Conservation (phyloP, 768 basidiomycete species). For the Boletus rubropictus region DNA sequence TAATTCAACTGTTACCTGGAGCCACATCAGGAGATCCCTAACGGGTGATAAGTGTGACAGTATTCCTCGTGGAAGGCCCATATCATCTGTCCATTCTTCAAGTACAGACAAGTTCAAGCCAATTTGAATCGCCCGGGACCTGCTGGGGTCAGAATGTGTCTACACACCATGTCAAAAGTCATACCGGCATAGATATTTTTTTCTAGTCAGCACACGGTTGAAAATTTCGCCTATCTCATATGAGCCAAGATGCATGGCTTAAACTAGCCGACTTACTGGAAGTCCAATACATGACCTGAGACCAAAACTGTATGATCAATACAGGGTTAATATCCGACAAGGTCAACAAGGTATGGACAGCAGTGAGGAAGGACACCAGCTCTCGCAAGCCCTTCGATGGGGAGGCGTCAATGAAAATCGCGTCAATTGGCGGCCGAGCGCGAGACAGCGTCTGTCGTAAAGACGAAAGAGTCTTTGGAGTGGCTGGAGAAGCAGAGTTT, state of each 20-base stretch:
- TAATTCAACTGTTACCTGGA: constrained; percentile 51
- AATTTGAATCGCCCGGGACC: constrained; percentile 86
- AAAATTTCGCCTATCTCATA: constrained; percentile 64
- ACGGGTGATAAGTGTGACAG: constrained; percentile 79
- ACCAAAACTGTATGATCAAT: constrained; percentile 86
- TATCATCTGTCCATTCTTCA: constrained; percentile 87
- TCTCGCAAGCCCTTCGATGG: constrained; percentile 44
- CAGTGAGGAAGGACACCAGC: constrained; percentile 76
- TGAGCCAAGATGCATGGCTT: constrained; percentile 2
- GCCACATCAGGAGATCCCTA: constrained; percentile 77
- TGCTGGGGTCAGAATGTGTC: constrained; percentile 10
- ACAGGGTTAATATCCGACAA: constrained; percentile 88
- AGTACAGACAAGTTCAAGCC: constrained; percentile 77
- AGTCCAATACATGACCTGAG: constrained; percentile 98
- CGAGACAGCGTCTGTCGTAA: constrained; percentile 59
- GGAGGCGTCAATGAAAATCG: constrained; percentile 44
- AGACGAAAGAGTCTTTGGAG: constrained; percentile 59
- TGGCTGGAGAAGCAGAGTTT: constrained; percentile 38
- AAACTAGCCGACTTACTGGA: constrained; percentile 59
- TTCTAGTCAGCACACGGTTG: constrained; percentile 81
- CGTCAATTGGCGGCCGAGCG: constrained; percentile 45
- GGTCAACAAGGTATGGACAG: constrained; percentile 75
- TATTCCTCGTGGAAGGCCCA: constrained; percentile 74
- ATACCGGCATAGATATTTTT: constrained; percentile 90
- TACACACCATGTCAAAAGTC: constrained; percentile 8